These are phyloP conservation scores for Anisodus tanguticus DNA, from an alignment of 257 asterid genomes.

Conservation along the genomic window DNA sequence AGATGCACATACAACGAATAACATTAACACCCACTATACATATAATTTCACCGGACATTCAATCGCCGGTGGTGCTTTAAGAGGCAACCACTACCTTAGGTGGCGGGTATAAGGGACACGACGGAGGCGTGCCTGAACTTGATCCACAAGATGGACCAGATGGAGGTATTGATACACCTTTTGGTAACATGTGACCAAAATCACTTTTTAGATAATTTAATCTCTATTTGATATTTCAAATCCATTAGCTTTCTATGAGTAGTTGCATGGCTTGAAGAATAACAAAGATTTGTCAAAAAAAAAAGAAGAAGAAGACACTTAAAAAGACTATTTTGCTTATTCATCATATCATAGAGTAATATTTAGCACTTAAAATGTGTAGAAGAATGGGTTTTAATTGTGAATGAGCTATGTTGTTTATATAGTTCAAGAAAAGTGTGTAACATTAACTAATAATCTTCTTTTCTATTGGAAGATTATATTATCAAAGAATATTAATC, in stretches of 20 bases:
- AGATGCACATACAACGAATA: not conserved
- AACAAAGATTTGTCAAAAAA: constrained; percentile 9
- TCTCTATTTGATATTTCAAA: not conserved
- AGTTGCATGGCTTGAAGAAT: constrained; percentile 6
- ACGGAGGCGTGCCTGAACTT: not conserved
- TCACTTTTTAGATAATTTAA: not conserved
- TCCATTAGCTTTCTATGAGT: not conserved
- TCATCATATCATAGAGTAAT: not conserved
- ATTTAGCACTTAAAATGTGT: not conserved
- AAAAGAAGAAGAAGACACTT: not conserved
- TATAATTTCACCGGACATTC: not conserved
- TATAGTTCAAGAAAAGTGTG: not conserved
- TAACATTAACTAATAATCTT: not conserved
- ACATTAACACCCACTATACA: not conserved
- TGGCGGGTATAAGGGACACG: not conserved
- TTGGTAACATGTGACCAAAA: not conserved
- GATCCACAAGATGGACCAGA: not conserved
- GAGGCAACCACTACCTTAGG: not conserved
- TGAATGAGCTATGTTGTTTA: not conserved
- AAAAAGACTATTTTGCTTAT: not conserved
- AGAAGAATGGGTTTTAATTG: not conserved
- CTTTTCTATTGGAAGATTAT: not conserved
- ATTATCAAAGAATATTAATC: not conserved
- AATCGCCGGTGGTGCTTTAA: not conserved
- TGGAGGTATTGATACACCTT: not conserved